A percentile compares a stretch with the other conserved stretches of the same genome.
phyloP scores from a whole-genome alignment of 768 basidiomycete genomes.

The Ramaria sp. region DNA sequence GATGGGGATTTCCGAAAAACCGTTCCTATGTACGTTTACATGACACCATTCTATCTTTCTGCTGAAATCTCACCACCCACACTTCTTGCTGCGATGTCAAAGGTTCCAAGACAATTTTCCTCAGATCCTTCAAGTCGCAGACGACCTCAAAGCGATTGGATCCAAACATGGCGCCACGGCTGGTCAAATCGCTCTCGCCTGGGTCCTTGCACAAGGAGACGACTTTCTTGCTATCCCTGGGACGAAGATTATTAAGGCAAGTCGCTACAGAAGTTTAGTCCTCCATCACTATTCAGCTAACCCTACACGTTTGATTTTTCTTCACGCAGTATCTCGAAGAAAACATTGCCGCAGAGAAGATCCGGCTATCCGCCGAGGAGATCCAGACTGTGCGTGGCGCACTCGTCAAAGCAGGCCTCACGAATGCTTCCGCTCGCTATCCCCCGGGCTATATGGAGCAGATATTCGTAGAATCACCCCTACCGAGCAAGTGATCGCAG shows the following conservation, averaged over 20 bases:
- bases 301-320: background rate
- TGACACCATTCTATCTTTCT: no score
- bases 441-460: background rate
- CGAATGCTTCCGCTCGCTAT: constrained; percentile 1
- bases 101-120: constrained; percentile 32
- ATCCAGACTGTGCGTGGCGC: constrained; percentile 25
- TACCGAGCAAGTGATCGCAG: background rate
- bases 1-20: constrained; percentile 25
- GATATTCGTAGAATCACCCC: constrained; percentile 3
- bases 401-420: constrained; percentile 18
- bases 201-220: constrained; percentile 35
- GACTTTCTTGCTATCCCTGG: constrained; percentile 40
- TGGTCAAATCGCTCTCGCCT: constrained; percentile 39
- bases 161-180: constrained; percentile 29
- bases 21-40: constrained; percentile 28
- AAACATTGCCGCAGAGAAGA: constrained; percentile 26
- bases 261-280: background rate
- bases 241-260: constrained; percentile 24
- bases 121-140: constrained; percentile 30
- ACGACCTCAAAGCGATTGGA: constrained; percentile 25
- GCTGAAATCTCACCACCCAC: background rate
- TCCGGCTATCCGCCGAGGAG: constrained; percentile 27
- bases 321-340: constrained; percentile 30
- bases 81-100: background rate
- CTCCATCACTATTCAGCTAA: background rate